Evolutionary conservation across 805 yeast species (phyloP).

Genomic region (Millerago galiae): DNA sequence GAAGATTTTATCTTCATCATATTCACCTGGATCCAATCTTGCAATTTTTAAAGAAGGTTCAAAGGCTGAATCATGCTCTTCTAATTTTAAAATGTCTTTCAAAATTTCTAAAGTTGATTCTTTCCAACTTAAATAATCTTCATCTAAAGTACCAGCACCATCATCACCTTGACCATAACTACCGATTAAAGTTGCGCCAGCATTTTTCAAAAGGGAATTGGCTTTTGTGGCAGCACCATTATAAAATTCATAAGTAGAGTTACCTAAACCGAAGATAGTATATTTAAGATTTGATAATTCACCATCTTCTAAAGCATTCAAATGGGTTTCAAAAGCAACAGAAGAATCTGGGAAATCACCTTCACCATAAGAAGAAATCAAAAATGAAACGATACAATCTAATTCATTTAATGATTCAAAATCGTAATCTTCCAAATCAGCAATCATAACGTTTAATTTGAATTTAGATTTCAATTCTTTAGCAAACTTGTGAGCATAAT

Average conservation of each 20-base stretch:
- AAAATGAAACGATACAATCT: constrained; percentile 59
- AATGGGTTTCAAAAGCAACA: constrained; percentile 64
- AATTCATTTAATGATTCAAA: constrained; percentile 67
- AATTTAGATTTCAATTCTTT: constrained; percentile 82
- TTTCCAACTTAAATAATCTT: constrained; percentile 92
- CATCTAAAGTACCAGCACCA: constrained; percentile 91
- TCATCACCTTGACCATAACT: constrained; percentile 91
- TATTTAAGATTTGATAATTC: constrained; percentile 53
- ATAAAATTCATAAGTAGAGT: constrained; percentile 88
- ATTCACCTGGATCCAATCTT: constrained; percentile 30
- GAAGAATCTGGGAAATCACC: constrained; percentile 98
- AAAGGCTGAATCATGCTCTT: constrained; percentile 74
- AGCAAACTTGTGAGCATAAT: constrained; percentile 83
- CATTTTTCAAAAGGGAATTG: constrained; percentile 41
- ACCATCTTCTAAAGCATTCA: constrained; percentile 49
- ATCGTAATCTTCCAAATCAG: constrained; percentile 85
- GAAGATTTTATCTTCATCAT: constrained; percentile 42
- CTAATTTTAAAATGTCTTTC: constrained; percentile 55
- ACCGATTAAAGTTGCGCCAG: constrained; percentile 73
- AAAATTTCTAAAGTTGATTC: constrained; percentile 64
- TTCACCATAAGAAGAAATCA: constrained; percentile 94
- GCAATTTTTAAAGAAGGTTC: constrained; percentile 57
- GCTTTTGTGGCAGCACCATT: constrained; percentile 74
- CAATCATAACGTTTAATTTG: constrained; percentile 76
- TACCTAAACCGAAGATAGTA: constrained; percentile 88